Evolutionary conservation across 2,329 filamentous ascomycete species (phyloP).

Genomic region (Acrocalymma vagum): DNA sequence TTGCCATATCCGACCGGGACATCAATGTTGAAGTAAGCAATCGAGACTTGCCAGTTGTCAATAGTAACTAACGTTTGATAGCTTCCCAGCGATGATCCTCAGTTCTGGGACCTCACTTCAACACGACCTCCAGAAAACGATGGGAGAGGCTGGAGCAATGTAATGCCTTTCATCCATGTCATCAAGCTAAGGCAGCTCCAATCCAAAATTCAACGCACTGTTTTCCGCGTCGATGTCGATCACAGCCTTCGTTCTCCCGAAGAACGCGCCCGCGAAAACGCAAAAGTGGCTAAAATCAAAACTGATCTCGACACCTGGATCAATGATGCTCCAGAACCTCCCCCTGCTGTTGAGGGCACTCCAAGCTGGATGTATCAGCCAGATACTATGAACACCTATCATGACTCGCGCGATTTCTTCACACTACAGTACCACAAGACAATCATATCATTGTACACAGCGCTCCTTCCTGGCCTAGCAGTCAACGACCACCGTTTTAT

Average conservation of each 20-base stretch:
- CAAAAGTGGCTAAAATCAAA: slow-evolving; percentile 27
- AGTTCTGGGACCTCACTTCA: slow-evolving; percentile 34
- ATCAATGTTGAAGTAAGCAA: slow-evolving; percentile 37
- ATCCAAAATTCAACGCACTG: slow-evolving; percentile 32
- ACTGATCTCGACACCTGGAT: slow-evolving; percentile 30
- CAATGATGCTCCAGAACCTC: slow-evolving; percentile 22
- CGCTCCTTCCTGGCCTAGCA: slow-evolving; percentile 26
- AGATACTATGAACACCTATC: slow-evolving; percentile 24
- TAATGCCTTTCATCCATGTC: slow-evolving; percentile 36
- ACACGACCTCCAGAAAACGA: slow-evolving; percentile 16
- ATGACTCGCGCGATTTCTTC: slow-evolving; percentile 34
- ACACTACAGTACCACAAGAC: slow-evolving; percentile 37
- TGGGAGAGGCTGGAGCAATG: slow-evolving; percentile 26
- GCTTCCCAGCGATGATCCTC: slow-evolving; percentile 27
- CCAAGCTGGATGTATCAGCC: slow-evolving; percentile 39
- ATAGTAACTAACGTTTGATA: slow-evolving; percentile 7
- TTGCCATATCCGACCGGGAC: slow-evolving; percentile 36
- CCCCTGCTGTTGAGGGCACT: slow-evolving; percentile 24
- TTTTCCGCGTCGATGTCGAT: slow-evolving; percentile 34
- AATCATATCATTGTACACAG: slow-evolving; percentile 32
- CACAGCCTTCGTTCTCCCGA: slow-evolving; percentile 17
- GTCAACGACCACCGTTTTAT: slow-evolving; percentile 28
- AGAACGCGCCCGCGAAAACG: slow-evolving; percentile 23
- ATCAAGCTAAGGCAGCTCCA: slow-evolving; percentile 34
- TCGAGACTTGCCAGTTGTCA: not conserved